These are phyloP conservation scores for Xylariaceae sp. DNA, from an alignment of 2,329 filamentous ascomycete genomes.

Conservation along the genomic window DNA sequence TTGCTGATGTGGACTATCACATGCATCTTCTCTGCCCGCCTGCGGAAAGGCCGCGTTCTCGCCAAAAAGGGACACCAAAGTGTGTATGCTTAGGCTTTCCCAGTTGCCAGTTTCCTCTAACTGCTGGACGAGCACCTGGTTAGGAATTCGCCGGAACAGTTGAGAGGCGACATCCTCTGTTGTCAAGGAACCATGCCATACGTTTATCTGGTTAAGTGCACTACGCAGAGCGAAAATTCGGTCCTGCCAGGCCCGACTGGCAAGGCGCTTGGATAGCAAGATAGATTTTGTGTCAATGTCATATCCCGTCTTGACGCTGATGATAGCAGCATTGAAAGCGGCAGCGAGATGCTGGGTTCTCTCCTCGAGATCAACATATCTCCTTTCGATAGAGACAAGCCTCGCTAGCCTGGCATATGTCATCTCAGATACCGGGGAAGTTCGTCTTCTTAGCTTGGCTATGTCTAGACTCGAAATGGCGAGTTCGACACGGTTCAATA, in stretches of 20 bases:
- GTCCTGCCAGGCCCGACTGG: constrained; percentile 6
- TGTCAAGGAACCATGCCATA: constrained; percentile 21
- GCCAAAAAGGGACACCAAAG: constrained; percentile 25
- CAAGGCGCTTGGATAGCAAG: constrained; percentile 22
- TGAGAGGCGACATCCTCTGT: constrained; percentile 29
- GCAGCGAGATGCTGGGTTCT: constrained; percentile 26
- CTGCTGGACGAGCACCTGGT: constrained; percentile 27
- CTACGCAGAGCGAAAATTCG: constrained; percentile 25
- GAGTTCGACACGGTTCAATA: constrained; percentile 20
- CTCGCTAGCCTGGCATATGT: constrained; percentile 25
- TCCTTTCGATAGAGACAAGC: constrained; percentile 33
- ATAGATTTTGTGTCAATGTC: constrained; percentile 31
- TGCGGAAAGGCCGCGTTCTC: background rate
- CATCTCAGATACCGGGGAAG: constrained; percentile 5
- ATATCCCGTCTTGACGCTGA: constrained; percentile 35
- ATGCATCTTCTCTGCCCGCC: background rate
- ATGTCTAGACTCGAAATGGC: constrained; percentile 25
- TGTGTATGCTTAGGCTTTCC: constrained; percentile 31
- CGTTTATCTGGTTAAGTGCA: constrained; percentile 34
- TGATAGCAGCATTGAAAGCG: constrained; percentile 29
- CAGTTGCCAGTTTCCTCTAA: constrained; percentile 29
- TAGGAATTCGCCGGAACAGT: constrained; percentile 33
- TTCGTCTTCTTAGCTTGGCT: constrained; percentile 18
- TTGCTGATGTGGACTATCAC: background rate
- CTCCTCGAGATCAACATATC: constrained; percentile 30